A percentile compares a stretch with the other conserved stretches of the same genome.
Conservation (phyloP, 2,329 filamentous ascomycete species). For the Fusarium luffae region DNA sequence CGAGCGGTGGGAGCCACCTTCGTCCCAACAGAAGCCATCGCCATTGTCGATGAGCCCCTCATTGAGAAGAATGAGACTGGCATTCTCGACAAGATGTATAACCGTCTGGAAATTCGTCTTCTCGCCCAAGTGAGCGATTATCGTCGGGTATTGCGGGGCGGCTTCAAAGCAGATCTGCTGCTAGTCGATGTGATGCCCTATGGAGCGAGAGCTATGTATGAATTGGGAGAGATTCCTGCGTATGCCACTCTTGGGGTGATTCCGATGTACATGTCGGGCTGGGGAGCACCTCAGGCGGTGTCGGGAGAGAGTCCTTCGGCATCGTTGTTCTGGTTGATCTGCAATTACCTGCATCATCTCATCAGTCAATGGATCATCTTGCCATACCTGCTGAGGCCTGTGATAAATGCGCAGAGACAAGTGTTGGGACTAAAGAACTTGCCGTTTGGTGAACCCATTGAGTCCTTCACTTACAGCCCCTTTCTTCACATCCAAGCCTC, state of each 20-base stretch:
- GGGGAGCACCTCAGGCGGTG: slow-evolving; percentile 46
- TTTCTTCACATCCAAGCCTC: slow-evolving; percentile 55
- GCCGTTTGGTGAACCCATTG: slow-evolving; percentile 46
- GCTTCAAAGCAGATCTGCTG: slow-evolving; percentile 48
- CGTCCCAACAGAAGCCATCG: slow-evolving; percentile 47
- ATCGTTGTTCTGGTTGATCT: slow-evolving; percentile 40
- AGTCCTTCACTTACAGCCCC: slow-evolving; percentile 52
- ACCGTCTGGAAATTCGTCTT: slow-evolving; percentile 45
- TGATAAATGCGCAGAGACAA: slow-evolving; percentile 49
- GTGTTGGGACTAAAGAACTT: slow-evolving; percentile 45
- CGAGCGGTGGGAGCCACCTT: slow-evolving; percentile 51
- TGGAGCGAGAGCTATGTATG: slow-evolving; percentile 51
- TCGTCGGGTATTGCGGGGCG: slow-evolving; percentile 45
- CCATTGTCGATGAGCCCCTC: slow-evolving; percentile 48
- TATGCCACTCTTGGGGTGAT: slow-evolving; percentile 56
- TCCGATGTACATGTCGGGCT: slow-evolving; percentile 51
- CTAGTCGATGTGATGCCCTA: slow-evolving; percentile 54
- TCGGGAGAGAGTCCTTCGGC: slow-evolving; percentile 49
- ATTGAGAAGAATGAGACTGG: slow-evolving; percentile 45
- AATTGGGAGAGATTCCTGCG: slow-evolving; percentile 49
- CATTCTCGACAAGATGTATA: slow-evolving; percentile 47
- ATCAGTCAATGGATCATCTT: slow-evolving; percentile 44
- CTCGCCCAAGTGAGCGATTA: slow-evolving; percentile 52
- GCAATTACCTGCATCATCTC: slow-evolving; percentile 46
- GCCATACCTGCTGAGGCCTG: slow-evolving; percentile 44